A percentile compares a stretch with the other conserved stretches of the same genome.
Conservation (phyloP, 192 early-diverging fungal species). For the Podochytrium sp. region DNA sequence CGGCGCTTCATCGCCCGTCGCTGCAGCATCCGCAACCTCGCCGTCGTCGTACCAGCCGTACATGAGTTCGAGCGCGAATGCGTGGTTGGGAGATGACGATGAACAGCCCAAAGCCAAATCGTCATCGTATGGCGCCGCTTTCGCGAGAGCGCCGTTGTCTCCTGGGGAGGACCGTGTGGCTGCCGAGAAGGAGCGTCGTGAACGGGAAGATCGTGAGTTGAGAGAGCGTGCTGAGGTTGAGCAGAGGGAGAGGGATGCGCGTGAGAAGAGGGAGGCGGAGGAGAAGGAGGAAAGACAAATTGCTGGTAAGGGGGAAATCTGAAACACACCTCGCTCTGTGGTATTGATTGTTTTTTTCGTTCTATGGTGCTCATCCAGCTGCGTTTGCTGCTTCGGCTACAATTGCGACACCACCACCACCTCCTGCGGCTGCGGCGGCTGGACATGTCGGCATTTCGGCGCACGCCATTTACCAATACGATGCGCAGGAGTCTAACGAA, state of each 20-base stretch:
- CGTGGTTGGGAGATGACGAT: conserved; percentile 35
- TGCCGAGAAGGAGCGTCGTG: conserved; percentile 47
- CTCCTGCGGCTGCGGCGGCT: conserved; percentile 24
- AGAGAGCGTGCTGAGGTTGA: conserved; percentile 38
- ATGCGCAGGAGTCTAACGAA: conserved; percentile 85
- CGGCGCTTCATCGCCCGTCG: too few relatives aligned
- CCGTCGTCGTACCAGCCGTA: conserved; percentile 19
- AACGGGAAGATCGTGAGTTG: conserved; percentile 47
- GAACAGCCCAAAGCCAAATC: conserved; percentile 35
- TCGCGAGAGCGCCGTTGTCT: neutral
- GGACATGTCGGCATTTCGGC: conserved; percentile 48
- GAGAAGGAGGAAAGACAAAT: conserved; percentile 39
- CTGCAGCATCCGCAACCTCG: neutral
- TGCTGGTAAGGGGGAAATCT: conserved; percentile 43
- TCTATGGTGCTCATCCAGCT: conserved; percentile 15
- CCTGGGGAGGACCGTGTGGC: conserved; percentile 27
- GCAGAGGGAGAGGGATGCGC: conserved; percentile 28
- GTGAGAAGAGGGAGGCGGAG: conserved; percentile 21
- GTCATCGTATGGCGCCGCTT: neutral
- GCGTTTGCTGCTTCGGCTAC: conserved; percentile 16
- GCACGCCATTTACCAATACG: conserved; percentile 72
- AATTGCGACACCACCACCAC: conserved; percentile 2
- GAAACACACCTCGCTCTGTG: conserved; percentile 11
- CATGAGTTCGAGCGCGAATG: conserved; percentile 39
- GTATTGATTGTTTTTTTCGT: conserved; percentile 4